Base-by-base conservation (phyloP, 257 asterid genomes). In the Ilex aquifolium region DNA sequence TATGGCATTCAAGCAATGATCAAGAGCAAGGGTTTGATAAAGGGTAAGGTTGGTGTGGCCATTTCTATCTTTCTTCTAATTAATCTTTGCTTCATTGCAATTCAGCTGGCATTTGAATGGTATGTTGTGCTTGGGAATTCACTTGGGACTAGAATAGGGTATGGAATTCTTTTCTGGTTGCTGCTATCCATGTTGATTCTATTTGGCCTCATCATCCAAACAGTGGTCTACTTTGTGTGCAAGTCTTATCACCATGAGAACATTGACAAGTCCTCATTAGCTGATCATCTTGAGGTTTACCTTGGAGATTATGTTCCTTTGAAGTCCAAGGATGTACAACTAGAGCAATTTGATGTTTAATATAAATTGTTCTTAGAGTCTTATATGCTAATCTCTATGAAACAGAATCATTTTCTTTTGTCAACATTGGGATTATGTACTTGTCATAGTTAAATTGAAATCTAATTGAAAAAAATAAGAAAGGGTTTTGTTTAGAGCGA, bases 211-310 rank as follows among this genome's bases (percentile, higher is more conserved):
- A 15, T 65, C 56, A 10, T 56, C 17, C 69, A 65, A 30, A 65
- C 69, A 2, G 30, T 65, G 6, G 13, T 56, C 44, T 65, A 65
- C 48, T 65, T 65, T 58, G 40, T 65, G 11, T 65, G 69, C 32
- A 65, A 65, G 32, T 55, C 62, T 8, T 65, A 65, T 65, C 69
- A 65, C 13, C 69, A 55, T 0, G 63, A 65, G 32, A 40, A 27
- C 16, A 56, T 56, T 16, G 63, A 46, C n/a, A 46, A 46, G 52
- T 12, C 3, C 4, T 46, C n/a, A 14, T 46, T 46, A 14, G 11
- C 52, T 2, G 52, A 46, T 46, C 52, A 46, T 46, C 52, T 46
- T 46, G 52, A 11, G 52, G 52, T 12, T 10, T 46, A 10, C 52
- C 52, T 46, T 14, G 52, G 52, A 4, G 15, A 46, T 7, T 46